Percentiles rank a stretch among this genome's conserved stretches.
Conservation (phyloP, 192 early-diverging fungal genomes). For the Gaertneriomyces sp. region DNA sequence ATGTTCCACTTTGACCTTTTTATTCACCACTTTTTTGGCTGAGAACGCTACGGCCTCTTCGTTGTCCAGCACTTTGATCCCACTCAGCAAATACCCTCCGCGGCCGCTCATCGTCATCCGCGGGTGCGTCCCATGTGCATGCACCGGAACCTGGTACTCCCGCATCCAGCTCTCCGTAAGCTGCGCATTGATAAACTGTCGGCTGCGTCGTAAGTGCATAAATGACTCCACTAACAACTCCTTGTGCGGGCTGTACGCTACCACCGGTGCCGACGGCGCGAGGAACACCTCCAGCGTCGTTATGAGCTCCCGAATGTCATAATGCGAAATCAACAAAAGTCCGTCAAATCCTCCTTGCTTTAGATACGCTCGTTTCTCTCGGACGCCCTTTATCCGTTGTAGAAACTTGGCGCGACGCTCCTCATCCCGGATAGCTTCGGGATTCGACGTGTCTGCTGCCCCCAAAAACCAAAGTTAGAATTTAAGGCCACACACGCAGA, state of each 20-base stretch:
- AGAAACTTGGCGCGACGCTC: constrained; percentile 8
- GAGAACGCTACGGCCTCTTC: background rate
- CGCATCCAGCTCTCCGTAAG: constrained; percentile 89
- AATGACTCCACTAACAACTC: constrained; percentile 40
- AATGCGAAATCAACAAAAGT: constrained; percentile 78
- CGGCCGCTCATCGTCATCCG: constrained; percentile 43
- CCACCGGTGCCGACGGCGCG: constrained; percentile 79
- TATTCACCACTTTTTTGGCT: too few relatives aligned
- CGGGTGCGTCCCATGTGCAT: constrained; percentile 47
- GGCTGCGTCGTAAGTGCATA: constrained; percentile 58
- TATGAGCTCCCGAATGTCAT: constrained; percentile 68
- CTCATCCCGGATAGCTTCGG: background rate
- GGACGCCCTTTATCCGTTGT: background rate
- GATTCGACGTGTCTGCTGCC: too few relatives aligned
- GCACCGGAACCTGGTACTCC: constrained; percentile 58
- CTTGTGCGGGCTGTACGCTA: constrained; percentile 65
- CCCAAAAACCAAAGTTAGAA: background rate
- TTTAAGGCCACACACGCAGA: background rate
- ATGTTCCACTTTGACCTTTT: too few relatives aligned
- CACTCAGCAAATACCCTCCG: constrained; percentile 45
- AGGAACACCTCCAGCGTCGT: constrained; percentile 67
- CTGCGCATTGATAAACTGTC: constrained; percentile 74
- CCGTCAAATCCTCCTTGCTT: constrained; percentile 33
- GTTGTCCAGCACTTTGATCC: constrained; percentile 25
- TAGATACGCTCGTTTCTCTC: constrained; percentile 5